Conservation (phyloP, 2,329 filamentous ascomycete genomes). For the Trichoderma semiorbis region DNA sequence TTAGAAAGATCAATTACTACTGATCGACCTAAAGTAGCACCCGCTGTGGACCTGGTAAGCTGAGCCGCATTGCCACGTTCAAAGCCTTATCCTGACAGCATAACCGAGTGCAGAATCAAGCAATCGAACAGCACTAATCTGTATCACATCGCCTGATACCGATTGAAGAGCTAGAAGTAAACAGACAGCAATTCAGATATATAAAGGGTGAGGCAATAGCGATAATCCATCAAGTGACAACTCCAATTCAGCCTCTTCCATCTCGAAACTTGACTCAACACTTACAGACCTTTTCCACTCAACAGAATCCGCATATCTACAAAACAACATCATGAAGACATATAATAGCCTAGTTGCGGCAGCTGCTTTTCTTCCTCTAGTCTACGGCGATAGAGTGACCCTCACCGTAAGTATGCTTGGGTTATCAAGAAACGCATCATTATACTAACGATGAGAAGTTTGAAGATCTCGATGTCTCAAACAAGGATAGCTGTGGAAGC, state of each 20-base stretch:
- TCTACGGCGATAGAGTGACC: background rate
- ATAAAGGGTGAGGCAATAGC: background rate
- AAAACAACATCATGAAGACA: background rate
- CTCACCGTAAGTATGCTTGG: background rate
- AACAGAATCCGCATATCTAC: background rate
- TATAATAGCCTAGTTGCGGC: background rate
- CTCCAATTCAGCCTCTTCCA: background rate
- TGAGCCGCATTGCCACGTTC: background rate
- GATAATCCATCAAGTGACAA: background rate
- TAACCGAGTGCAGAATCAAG: background rate
- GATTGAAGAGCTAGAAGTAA: background rate
- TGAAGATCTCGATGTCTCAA: background rate
- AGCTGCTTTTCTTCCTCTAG: background rate
- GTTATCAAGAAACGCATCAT: background rate
- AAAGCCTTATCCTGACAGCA: background rate
- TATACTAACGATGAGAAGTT: background rate
- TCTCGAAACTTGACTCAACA: background rate
- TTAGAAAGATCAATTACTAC: background rate
- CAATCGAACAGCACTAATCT: background rate
- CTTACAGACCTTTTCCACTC: background rate
- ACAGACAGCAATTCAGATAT: background rate
- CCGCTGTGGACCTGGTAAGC: background rate
- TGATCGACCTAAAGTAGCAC: background rate
- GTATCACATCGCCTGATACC: background rate
- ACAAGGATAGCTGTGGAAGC: background rate